Evolutionary conservation across 129 eudicot genomes (phyloP).

Genomic region (Chrysanthemum makinoi): DNA sequence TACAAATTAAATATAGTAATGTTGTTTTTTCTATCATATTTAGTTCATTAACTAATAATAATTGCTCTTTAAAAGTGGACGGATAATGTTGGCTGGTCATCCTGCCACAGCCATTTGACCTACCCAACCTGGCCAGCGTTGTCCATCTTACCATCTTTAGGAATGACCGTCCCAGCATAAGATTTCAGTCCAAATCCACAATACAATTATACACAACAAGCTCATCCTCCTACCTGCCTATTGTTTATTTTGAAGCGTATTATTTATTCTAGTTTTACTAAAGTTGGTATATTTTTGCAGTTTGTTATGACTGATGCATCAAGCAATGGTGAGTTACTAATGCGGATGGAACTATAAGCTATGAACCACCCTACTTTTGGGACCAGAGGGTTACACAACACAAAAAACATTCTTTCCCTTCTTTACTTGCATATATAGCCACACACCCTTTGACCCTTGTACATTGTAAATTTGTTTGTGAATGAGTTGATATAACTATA

Average conservation of each 20-base stretch:
- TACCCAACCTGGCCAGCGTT: background rate
- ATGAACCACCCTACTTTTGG: background rate
- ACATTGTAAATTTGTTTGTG: constrained; percentile 20
- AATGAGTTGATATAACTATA: constrained; percentile 16
- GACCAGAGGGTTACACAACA: background rate
- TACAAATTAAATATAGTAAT: background rate
- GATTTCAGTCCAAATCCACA: background rate
- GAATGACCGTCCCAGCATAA: too few relatives aligned
- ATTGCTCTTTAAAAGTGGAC: background rate
- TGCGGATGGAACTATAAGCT: constrained; percentile 52
- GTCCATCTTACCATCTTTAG: too few relatives aligned
- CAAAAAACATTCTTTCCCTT: background rate
- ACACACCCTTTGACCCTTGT: background rate
- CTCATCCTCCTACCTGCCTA: background rate
- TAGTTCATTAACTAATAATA: background rate
- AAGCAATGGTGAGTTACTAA: constrained; percentile 47
- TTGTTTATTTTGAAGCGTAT: background rate
- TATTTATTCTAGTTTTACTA: background rate
- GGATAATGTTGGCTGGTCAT: background rate
- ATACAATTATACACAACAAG: background rate
- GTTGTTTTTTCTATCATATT: background rate
- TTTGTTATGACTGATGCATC: constrained; percentile 47
- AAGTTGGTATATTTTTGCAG: constrained; percentile 31
- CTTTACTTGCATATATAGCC: constrained; percentile 12
- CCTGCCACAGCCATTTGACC: background rate